Evolutionary conservation across 2,329 filamentous ascomycete species (phyloP), one percentile per base, ranked within the genome.

Genomic region (Fusarium anthophilum): DNA sequence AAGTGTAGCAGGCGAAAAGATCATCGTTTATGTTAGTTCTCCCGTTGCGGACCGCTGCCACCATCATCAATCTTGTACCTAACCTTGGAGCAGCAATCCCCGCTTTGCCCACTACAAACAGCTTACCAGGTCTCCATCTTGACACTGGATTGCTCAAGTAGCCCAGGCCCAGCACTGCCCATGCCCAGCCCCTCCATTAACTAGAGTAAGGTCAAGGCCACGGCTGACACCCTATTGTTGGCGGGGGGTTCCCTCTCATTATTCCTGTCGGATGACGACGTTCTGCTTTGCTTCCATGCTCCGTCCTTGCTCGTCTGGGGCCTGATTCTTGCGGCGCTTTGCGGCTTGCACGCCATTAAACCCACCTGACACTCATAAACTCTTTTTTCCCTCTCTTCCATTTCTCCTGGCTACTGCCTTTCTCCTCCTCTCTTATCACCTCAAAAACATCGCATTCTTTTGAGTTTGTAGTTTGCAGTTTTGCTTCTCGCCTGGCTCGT

Each of bases 261-360:
- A 59, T 77, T 70, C 69, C 70, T 78, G 76, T 77, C 76, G 76
- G 76, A 78, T 78, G 76, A 78, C 76, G 76, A 78, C 76, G 76
- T 78, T 78, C 65, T 73, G 65, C 65, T 68, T 68, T 68, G 55
- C 59, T 78, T 67, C 66, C 65, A 70, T 70, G 67, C 43, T 77
- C 60, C 59, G 61, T 76, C 71, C 74, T 77, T 73, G 69, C 60
- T 65, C 57, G 69, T 65, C 73, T 54, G 59, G 67, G 67, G 67
- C 66, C 75, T 78, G 76, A 77, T 78, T 78, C 73, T 70, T 72
- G 71, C 68, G 53, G 62, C 57, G 64, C 58, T 67, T 69, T 70
- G 68, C 73, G 70, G 66, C 70, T 67, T 64, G 70, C 72, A 74
- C 74, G 64, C 76, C 74, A 77, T 78, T 75, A 76, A 77, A 78